Conservation (phyloP, 805 yeast genomes). For the Lipomyces starkeyi region DNA sequence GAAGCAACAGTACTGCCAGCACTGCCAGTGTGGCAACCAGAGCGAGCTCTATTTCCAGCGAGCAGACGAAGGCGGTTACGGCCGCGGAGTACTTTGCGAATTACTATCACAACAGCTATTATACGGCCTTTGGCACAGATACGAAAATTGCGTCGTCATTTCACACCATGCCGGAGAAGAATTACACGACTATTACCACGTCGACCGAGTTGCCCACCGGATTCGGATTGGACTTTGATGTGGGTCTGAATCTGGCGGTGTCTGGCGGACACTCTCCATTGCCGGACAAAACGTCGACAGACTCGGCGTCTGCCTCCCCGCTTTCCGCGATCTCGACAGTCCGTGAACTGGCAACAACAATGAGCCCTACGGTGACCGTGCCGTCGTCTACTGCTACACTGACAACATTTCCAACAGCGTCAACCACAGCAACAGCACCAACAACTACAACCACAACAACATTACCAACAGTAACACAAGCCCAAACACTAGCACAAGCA, state of each 20-base stretch:
- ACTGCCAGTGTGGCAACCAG: neutral
- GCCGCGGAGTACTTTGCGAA: neutral
- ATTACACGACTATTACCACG: neutral
- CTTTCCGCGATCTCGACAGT: neutral
- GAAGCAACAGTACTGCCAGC: slow-evolving; percentile 2
- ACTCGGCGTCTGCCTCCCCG: neutral
- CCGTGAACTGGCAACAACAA: neutral
- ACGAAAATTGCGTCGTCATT: neutral
- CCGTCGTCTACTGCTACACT: neutral
- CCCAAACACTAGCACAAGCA: neutral
- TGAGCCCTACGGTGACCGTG: neutral
- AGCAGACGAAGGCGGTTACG: neutral
- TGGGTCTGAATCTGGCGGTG: neutral
- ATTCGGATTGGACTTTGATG: neutral
- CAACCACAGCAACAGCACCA: neutral
- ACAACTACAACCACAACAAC: neutral
- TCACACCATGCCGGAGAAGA: neutral
- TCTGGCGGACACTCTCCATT: neutral
- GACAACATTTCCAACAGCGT: neutral
- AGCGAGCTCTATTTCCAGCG: neutral
- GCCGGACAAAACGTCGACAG: neutral
- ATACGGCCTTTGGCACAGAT: neutral
- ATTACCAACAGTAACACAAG: neutral
- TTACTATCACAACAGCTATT: neutral
- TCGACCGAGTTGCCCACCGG: neutral